Conservation (phyloP, 441 rosid genomes). For the Manihot esculenta region DNA sequence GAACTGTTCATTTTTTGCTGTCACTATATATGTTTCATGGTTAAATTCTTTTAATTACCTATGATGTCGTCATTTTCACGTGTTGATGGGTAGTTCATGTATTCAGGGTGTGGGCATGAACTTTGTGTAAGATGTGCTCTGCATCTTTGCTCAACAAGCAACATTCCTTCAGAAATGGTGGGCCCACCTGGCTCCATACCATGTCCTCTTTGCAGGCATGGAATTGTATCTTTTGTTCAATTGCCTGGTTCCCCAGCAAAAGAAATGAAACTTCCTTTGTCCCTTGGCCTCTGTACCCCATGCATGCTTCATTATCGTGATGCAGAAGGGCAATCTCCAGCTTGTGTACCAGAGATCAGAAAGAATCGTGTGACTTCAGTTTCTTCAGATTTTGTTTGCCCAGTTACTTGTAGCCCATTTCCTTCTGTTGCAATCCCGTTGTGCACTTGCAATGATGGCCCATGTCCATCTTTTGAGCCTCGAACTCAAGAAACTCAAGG, state of each 20-base stretch:
- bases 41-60: neutral
- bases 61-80: neutral
- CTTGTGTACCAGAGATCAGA: conserved; percentile 52
- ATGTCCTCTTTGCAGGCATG: conserved; percentile 91
- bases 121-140: conserved; percentile 90
- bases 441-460: conserved; percentile 82
- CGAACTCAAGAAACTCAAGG: conserved; percentile 46
- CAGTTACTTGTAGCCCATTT: conserved; percentile 91
- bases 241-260: conserved; percentile 64
- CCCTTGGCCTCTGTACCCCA: conserved; percentile 89
- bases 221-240: conserved; percentile 70
- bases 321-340: conserved; percentile 49
- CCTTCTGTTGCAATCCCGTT: conserved; percentile 82
- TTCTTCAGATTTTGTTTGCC: conserved; percentile 84
- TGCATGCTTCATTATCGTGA: conserved; percentile 84
- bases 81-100: conserved; percentile 2
- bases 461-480: conserved; percentile 78
- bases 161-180: conserved; percentile 55
- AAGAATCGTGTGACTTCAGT: conserved; percentile 69
- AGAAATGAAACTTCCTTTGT: conserved; percentile 61
- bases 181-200: conserved; percentile 86
- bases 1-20: neutral
- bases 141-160: conserved; percentile 88
- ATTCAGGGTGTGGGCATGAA: conserved; percentile 85
- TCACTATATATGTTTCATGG: neutral